Base-by-base conservation (phyloP, 106 monocot species). In the Iris macrosiphon region DNA sequence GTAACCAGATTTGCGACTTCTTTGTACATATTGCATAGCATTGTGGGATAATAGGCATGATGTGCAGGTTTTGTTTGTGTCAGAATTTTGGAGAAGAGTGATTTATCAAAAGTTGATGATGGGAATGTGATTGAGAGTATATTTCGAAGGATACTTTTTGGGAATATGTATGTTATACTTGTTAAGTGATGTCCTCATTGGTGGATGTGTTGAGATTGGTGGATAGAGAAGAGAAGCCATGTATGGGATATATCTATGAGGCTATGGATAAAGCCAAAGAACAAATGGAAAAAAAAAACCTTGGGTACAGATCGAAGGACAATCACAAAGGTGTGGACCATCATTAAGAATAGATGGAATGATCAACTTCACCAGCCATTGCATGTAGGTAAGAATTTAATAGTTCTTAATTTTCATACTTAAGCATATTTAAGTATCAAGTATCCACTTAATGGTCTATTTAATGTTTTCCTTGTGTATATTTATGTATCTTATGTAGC, bases 161-260 rank as follows among this genome's bases (percentile, higher is more conserved):
- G 40, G 40, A n/a, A 40, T 40, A 40, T n/a, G n/a, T n/a, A n/a
- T n/a, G n/a, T n/a, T n/a, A n/a, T n/a, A n/a, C n/a, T n/a, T n/a
- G n/a, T n/a, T n/a, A n/a, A n/a, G n/a, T n/a, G n/a, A 40, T 40
- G 40, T n/a, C 14, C n/a, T n/a, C 40, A 11, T 13, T 40, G 11
- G 40, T 40, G 11, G 40, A 40, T 40, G 40, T 40, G n/a, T 40
- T 40, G 2, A 40, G 40, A n/a, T 13, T 40, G 40, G 40, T 40
- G 11, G n/a, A 40, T 40, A 40, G 40, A 0, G 40, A 40, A 40
- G 40, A 40, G 2, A 40, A 40, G 2, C 40, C 40, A 40, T 40
- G 40, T 40, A 59, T 59, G 41, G 58, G 20, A 10, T 59, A 37
- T 12, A 58, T 58, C 6, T 59, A 40, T 40, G 58, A 40, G 38